Evolutionary conservation across 768 basidiomycete genomes (phyloP).

Genomic region (Galerina sulciceps): DNA sequence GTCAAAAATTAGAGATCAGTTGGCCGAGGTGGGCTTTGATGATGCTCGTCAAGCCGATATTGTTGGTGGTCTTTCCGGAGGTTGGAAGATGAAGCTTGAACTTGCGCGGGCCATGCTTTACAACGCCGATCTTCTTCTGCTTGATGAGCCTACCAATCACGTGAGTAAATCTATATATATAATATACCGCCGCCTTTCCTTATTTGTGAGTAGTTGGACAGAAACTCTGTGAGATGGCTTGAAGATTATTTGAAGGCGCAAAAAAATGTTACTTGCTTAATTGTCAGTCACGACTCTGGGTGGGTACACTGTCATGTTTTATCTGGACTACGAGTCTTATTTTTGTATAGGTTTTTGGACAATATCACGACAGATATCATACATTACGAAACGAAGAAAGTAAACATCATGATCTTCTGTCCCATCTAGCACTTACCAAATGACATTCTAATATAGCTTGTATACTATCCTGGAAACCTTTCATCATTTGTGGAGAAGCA

Average conservation of each 20-base stretch:
- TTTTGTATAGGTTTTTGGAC: conserved; percentile 76
- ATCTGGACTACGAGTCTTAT: neutral
- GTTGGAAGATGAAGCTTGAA: conserved; percentile 99
- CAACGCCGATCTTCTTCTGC: conserved; percentile 83
- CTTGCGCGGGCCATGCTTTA: conserved; percentile 96
- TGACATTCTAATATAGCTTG: conserved; percentile 55
- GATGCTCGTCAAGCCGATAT: conserved; percentile 81
- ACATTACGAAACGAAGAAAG: conserved; percentile 96
- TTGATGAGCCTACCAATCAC: conserved; percentile 96
- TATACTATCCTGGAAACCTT: conserved; percentile 93
- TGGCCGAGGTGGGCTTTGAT: conserved; percentile 90
- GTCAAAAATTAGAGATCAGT: conserved; percentile 76
- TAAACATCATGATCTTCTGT: conserved; percentile 25
- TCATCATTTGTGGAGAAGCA: conserved; percentile 88
- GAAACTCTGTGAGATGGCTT: conserved; percentile 88
- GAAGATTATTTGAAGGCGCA: conserved; percentile 86
- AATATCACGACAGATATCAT: conserved; percentile 96
- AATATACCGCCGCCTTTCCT: conserved; percentile 64
- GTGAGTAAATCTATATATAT: no score
- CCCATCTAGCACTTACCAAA: conserved; percentile 6
- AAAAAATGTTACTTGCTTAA: conserved; percentile 85
- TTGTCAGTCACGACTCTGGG: conserved; percentile 97
- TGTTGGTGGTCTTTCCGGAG: conserved; percentile 91
- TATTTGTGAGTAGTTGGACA: conserved; percentile 70
- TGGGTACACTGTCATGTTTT: conserved; percentile 35